phyloP scores from a whole-genome alignment of 177 flowering plant genomes.

The Tripterygium wilfordii region DNA sequence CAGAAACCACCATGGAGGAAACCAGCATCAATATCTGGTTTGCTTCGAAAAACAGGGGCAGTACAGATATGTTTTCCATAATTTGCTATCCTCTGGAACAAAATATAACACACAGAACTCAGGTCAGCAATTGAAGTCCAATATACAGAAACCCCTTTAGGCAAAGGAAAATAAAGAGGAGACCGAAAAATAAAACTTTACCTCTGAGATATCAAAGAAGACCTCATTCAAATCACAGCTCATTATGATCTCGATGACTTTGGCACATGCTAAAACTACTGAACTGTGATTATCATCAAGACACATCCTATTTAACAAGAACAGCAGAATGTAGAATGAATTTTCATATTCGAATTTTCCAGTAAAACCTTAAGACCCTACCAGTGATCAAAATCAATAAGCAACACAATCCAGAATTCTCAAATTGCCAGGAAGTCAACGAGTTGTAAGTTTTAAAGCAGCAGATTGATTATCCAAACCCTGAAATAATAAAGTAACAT shows the following conservation, averaged over 20 bases:
- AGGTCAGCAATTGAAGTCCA: too few relatives aligned
- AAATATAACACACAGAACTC: not conserved
- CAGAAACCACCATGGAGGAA: conserved; percentile 92
- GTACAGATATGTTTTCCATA: conserved; percentile 40
- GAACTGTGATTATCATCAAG: conserved; percentile 87
- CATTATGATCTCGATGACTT: conserved; percentile 56
- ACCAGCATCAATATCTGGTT: conserved; percentile 66
- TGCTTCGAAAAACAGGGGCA: conserved; percentile 87
- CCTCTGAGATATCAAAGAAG: conserved; percentile 61
- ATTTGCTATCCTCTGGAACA: conserved; percentile 48
- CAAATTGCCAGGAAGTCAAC: too few relatives aligned
- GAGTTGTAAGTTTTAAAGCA: too few relatives aligned
- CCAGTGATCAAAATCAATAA: not conserved
- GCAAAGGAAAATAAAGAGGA: not conserved
- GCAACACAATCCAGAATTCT: too few relatives aligned
- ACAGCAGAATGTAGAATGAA: not conserved
- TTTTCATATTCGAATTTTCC: not conserved
- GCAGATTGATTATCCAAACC: too few relatives aligned
- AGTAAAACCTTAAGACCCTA: not conserved
- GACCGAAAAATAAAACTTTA: conserved; percentile 16
- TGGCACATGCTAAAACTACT: conserved; percentile 73
- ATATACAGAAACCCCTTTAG: too few relatives aligned
- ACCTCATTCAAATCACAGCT: conserved; percentile 65
- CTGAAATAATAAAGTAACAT: too few relatives aligned
- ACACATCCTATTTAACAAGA: conserved; percentile 49